Base-by-base conservation (phyloP, 139 green algal species). In the Auxenochlorella pyrenoidosa region DNA sequence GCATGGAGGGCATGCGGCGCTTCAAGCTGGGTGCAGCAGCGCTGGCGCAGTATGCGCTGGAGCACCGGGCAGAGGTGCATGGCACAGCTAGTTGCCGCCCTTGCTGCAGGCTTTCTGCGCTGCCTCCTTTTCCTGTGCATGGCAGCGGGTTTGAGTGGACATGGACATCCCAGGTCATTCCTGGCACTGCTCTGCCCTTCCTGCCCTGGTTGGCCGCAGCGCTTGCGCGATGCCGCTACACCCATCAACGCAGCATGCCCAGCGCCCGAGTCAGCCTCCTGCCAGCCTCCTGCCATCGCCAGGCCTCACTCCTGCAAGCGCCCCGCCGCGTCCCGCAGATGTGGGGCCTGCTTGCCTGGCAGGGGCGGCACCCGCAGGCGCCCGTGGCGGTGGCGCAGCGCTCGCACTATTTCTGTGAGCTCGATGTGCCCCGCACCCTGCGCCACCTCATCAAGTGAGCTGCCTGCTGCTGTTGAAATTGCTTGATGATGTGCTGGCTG, bases 351-450 rank as follows among this genome's bases (percentile, higher is more conserved):
- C 87, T 97, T 70, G 88, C 88, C 26, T 97, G 95, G 95, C 77
- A 86, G 63, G 94, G 95, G 80, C 94, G 92, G 73, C 95, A 97
- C 84, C 36, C 93, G 12, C 94, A 96, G 79, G 89, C 95, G 16
- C 95, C 95, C 0, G 93, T 97, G 21, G 89, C 90, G 28, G 95
- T 97, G 5, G 95, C 94, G 21, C 86, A 92, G 26, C 92, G 93
- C 81, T 90, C 93, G 26, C 92, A 97, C 85, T 97, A 97, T 82
- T 97, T 97, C 44, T 92, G 84, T 68, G 93, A 97, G 88, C 89
- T 97, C 36, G 90, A 96, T 47, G 83, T 95, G 38, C 54, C 72
- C 19, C 65, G 43, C 24, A 94, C 79, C 0, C 71, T 96, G 40
- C 71, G 44, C 38, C 86, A 88, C 36, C 66, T 93, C 6, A 43